Evolutionary conservation across 2,329 filamentous ascomycete species (phyloP).

Genomic region (Diaporthe sp.): DNA sequence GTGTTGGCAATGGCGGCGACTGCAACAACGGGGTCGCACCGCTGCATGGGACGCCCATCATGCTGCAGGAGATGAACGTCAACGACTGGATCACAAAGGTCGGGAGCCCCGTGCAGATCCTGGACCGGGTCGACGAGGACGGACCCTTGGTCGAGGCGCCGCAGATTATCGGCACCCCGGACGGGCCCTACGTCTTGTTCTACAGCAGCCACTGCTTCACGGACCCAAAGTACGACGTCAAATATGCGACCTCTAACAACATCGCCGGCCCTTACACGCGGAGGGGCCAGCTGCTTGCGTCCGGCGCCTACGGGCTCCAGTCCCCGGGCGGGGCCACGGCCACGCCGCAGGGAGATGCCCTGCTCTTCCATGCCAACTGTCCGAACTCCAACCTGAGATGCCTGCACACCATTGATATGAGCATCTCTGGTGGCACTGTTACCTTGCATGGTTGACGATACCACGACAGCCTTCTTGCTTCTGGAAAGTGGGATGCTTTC

Average conservation of each 20-base stretch:
- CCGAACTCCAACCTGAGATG: slow-evolving; percentile 8
- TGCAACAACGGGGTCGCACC: slow-evolving; percentile 56
- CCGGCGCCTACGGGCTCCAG: slow-evolving; percentile 29
- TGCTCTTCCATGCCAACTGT: slow-evolving; percentile 34
- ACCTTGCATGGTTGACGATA: slow-evolving; percentile 21
- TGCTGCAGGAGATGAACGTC: slow-evolving; percentile 62
- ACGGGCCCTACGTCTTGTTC: slow-evolving; percentile 68
- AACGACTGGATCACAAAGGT: slow-evolving; percentile 64
- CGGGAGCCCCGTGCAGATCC: slow-evolving; percentile 57
- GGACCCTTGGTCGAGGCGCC: slow-evolving; percentile 72
- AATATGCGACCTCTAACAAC: slow-evolving; percentile 58
- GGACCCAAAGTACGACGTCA: slow-evolving; percentile 65
- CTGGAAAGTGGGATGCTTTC: not conserved
- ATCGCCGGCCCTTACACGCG: slow-evolving; percentile 33
- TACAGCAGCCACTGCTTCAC: slow-evolving; percentile 71
- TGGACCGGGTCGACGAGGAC: slow-evolving; percentile 56
- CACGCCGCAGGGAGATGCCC: slow-evolving; percentile 28
- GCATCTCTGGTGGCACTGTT: slow-evolving; percentile 24
- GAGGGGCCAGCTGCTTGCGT: slow-evolving; percentile 24
- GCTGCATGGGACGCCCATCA: slow-evolving; percentile 61
- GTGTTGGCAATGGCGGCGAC: slow-evolving; percentile 53
- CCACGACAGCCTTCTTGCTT: not conserved
- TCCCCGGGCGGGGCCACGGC: slow-evolving; percentile 32
- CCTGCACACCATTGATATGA: slow-evolving; percentile 32
- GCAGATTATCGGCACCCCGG: slow-evolving; percentile 54